Conservation (phyloP, 176 grass and related monocot genomes). For the Stipa capillata region DNA sequence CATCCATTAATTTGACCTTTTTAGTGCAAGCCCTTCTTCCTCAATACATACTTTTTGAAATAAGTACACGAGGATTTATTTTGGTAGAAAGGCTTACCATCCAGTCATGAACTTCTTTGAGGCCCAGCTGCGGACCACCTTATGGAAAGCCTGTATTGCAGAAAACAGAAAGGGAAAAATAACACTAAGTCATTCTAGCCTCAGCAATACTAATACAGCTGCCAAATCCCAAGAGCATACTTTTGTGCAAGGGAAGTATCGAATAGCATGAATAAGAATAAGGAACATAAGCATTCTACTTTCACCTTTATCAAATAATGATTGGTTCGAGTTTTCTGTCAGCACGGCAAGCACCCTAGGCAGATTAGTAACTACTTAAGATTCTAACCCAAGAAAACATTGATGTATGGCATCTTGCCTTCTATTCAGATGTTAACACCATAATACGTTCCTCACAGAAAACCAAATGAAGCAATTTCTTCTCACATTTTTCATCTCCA, state of each 20-base stretch:
- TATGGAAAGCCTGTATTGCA: conserved; percentile 78
- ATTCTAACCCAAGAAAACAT: not conserved
- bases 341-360: not conserved
- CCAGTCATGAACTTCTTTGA: conserved; percentile 98
- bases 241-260: conserved; percentile 20
- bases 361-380: not conserved
- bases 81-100: conserved; percentile 40
- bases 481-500: not conserved
- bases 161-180: not conserved
- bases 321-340: not conserved
- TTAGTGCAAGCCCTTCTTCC: not conserved
- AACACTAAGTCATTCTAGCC: not conserved
- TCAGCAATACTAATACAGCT: not conserved
- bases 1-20: not conserved
- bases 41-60: not conserved
- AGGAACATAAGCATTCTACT: not conserved
- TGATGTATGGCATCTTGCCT: not conserved
- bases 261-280: not conserved
- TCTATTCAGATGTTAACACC: not conserved
- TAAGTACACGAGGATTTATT: not conserved
- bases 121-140: conserved; percentile 81
- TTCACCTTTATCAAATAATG: not conserved
- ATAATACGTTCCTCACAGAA: not conserved
- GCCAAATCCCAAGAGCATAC: not conserved
- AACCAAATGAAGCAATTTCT: not conserved